Percentiles rank a stretch among this genome's conserved stretches.
Conservation (phyloP, 208 protist species). For the Trypanosoma rangeli region DNA sequence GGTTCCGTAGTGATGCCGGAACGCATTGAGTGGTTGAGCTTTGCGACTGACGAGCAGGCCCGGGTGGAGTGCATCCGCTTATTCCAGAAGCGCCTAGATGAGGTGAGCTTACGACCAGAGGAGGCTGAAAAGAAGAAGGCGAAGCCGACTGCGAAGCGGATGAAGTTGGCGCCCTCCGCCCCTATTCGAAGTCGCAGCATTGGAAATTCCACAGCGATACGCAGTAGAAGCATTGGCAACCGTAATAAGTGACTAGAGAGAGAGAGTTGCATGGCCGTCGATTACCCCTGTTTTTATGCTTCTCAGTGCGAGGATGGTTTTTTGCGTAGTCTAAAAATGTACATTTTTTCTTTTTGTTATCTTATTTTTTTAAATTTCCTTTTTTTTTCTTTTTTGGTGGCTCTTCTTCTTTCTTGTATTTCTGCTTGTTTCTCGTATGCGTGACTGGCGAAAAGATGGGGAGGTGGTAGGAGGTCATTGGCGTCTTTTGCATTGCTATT, state of each 20-base stretch:
- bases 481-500: no score
- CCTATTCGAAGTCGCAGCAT: slow-evolving; percentile 52
- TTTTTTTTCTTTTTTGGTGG: no score
- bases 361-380: no score
- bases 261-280: background rate
- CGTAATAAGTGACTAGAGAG: background rate
- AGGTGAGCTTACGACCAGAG: slow-evolving; percentile 38
- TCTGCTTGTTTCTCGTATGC: no score
- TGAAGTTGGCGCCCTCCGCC: slow-evolving; percentile 81
- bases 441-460: no score
- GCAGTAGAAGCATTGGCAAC: slow-evolving; percentile 8
- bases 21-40: slow-evolving; percentile 70
- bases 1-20: slow-evolving; percentile 67
- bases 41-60: slow-evolving; percentile 35
- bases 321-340: no score
- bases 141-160: slow-evolving; percentile 42
- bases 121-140: slow-evolving; percentile 46
- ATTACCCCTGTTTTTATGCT: no score
- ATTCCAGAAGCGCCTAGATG: slow-evolving; percentile 65
- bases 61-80: slow-evolving; percentile 43
- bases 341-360: background rate
- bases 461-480: no score
- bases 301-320: no score
- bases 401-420: no score
- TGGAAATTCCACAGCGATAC: background rate